Evolutionary conservation across 2,329 filamentous ascomycete genomes (phyloP), one percentile per base, ranked within the genome.

Genomic region (Neonectria punicea): DNA sequence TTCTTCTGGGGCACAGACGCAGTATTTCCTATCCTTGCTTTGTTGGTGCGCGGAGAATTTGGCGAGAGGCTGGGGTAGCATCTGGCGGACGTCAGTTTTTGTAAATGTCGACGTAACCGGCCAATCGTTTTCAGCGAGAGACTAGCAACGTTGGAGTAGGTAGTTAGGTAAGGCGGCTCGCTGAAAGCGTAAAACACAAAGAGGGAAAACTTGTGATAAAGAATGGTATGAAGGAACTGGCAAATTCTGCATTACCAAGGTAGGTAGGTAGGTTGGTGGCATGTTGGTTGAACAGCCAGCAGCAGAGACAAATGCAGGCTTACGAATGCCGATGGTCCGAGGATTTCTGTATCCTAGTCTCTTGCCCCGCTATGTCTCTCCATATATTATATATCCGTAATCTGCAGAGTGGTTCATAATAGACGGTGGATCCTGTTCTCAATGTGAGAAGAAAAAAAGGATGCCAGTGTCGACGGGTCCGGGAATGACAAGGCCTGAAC

Each of bases 401-500:
- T 25, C 46, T 30, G 28, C 4, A 28, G 6, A 49, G 47, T 11
- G n/a, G 47, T 20, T 18, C 34, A 32, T 43, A 53, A 49, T 30
- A 61, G 44, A 25, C 51, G 20, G 36, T 22, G 53, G 58, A 22
- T n/a, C 43, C 39, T 61, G 43, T 44, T 36, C 36, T 39, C 44
- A 39, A 32, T 55, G 39, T 18, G 25, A 53, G 43, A 51, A 2
- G 0, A 5, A 30, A 30, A 58, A 58, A 58, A 47, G 32, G 47
- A 54, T 36, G 13, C 32, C 32, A 20, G 30, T 16, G 20, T 53
- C 4, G 18, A 59, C 34, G 51, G 55, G 56, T 55, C 61, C 28
- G 56, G 61, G 44, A 63, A 63, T 63, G 49, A 25, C 55, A 51
- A 55, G 61, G 10, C 11, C n/a, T 43, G 20, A 59, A 64, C 56